Conservation (phyloP, 2,329 filamentous ascomycete species). For the Neopestalotiopsis sp. region DNA sequence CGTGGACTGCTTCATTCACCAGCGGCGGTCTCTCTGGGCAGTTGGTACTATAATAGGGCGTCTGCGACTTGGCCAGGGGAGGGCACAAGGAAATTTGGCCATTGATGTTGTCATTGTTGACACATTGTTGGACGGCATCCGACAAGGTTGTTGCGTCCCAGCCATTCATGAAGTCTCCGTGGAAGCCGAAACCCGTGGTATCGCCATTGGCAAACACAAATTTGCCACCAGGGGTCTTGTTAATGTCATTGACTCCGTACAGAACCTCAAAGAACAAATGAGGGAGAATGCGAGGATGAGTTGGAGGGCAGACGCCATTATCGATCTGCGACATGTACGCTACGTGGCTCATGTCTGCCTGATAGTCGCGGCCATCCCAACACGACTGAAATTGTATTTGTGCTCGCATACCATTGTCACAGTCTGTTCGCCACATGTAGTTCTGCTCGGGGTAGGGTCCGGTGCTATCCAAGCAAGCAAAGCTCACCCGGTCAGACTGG, state of each 20-base stretch:
- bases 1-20: constrained; percentile 48
- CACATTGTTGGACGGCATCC: constrained; percentile 7
- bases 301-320: constrained; percentile 45
- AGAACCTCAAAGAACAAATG: constrained; percentile 46
- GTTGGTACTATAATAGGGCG: constrained; percentile 40
- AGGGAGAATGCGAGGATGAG: constrained; percentile 49
- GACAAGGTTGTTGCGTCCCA: constrained; percentile 45
- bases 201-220: constrained; percentile 54
- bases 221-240: constrained; percentile 30
- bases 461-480: constrained; percentile 30
- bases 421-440: constrained; percentile 53
- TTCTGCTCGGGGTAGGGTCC: constrained; percentile 37
- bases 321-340: constrained; percentile 43
- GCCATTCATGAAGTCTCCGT: constrained; percentile 58
- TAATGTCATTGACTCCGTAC: constrained; percentile 34
- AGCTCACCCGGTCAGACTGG: constrained; percentile 35
- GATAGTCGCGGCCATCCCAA: constrained; percentile 64
- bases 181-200: constrained; percentile 55
- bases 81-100: constrained; percentile 8
- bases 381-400: constrained; percentile 67
- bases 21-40: constrained; percentile 50
- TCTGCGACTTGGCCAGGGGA: constrained; percentile 30
- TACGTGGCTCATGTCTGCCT: constrained; percentile 44
- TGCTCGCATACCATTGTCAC: constrained; percentile 3
- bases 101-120: constrained; percentile 13